Evolutionary conservation across 192 early-diverging fungal species (phyloP).

Genomic region (Thoreauomyces humboldtii): DNA sequence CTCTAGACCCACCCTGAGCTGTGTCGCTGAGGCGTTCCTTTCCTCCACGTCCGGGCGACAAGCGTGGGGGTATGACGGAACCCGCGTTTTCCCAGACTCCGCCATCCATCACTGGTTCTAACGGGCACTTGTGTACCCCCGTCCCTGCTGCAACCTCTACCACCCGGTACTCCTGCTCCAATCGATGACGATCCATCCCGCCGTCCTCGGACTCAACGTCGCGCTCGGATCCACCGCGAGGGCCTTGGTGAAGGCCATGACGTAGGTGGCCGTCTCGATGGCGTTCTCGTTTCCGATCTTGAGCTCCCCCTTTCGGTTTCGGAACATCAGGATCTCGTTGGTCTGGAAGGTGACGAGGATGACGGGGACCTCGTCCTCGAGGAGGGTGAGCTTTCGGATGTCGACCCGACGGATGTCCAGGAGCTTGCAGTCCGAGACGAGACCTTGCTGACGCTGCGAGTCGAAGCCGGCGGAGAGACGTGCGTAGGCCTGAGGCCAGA

Average conservation of each 20-base stretch:
- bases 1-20: too few relatives aligned
- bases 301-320: constrained; percentile 83
- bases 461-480: constrained; percentile 75
- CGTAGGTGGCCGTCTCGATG: constrained; percentile 85
- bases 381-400: constrained; percentile 81
- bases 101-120: too few relatives aligned
- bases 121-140: too few relatives aligned
- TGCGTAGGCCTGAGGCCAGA: constrained; percentile 59
- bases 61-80: too few relatives aligned
- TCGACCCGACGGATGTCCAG: constrained; percentile 90
- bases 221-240: constrained; percentile 64
- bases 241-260: constrained; percentile 86
- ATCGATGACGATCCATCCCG: constrained; percentile 91
- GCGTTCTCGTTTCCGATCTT: constrained; percentile 77
- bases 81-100: too few relatives aligned
- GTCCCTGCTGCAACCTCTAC: too few relatives aligned
- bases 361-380: constrained; percentile 92
- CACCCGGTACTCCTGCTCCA: constrained; percentile 37
- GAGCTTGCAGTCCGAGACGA: constrained; percentile 92
- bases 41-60: too few relatives aligned
- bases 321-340: constrained; percentile 92
- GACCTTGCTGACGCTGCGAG: constrained; percentile 79
- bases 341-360: constrained; percentile 86
- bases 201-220: constrained; percentile 76
- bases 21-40: too few relatives aligned